Percentiles rank a stretch among this genome's conserved stretches.
Evolutionary conservation across 1,284 basidiomycete species (phyloP).

Genomic region (Marasmius sp.): DNA sequence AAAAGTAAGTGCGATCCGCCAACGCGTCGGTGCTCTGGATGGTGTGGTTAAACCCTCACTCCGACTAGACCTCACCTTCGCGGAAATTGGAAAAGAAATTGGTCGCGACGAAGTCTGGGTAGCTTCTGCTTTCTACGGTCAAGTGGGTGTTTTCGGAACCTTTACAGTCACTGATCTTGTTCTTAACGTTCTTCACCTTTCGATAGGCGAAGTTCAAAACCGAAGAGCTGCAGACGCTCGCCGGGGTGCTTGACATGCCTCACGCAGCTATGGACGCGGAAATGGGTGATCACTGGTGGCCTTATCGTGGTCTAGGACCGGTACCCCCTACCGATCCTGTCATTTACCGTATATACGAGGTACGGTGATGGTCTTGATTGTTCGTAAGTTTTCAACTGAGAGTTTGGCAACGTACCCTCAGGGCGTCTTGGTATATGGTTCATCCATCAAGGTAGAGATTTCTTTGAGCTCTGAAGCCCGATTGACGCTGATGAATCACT

Average conservation of each 20-base stretch:
- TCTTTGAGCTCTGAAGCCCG: not conserved
- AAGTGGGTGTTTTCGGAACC: slow-evolving; percentile 41
- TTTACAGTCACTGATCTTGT: too few relatives aligned
- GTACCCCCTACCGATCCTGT: slow-evolving; percentile 79
- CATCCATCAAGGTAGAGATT: slow-evolving; percentile 66
- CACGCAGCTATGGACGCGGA: slow-evolving; percentile 39
- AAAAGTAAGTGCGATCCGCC: slow-evolving; percentile 44
- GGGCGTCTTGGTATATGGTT: slow-evolving; percentile 80
- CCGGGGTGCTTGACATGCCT: slow-evolving; percentile 50
- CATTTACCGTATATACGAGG: slow-evolving; percentile 85
- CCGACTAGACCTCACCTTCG: slow-evolving; percentile 67
- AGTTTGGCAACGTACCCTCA: slow-evolving; percentile 22
- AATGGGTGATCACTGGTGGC: slow-evolving; percentile 71
- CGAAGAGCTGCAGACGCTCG: slow-evolving; percentile 59
- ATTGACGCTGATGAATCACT: not conserved
- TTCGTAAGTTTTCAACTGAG: not conserved
- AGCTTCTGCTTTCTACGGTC: slow-evolving; percentile 84
- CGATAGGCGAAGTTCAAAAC: slow-evolving; percentile 65
- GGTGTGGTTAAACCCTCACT: slow-evolving; percentile 10
- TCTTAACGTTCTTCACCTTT: not conserved
- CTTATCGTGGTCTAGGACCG: slow-evolving; percentile 67
- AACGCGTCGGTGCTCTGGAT: not conserved
- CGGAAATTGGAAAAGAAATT: slow-evolving; percentile 66
- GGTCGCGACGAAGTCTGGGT: slow-evolving; percentile 86
- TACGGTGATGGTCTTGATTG: slow-evolving; percentile 27